phyloP scores from a whole-genome alignment of 805 yeast genomes.

The Teunomyces aglyptinius region DNA sequence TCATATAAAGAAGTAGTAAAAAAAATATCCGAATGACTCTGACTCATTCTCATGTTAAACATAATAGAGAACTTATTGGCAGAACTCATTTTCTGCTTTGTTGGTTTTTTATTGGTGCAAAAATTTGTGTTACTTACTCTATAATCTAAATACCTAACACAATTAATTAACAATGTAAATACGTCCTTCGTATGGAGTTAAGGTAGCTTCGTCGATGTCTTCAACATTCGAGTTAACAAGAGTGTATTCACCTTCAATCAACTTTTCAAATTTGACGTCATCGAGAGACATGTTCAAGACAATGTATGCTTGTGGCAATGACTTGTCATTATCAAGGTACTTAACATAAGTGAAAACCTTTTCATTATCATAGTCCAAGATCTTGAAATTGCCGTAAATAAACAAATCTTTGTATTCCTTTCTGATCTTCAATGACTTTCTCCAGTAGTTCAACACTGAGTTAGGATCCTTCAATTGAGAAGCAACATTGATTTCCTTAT shows the following conservation, averaged over 20 bases:
- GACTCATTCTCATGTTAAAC: too few species aligned
- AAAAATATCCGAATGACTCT: too few species aligned
- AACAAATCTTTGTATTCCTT: constrained; percentile 43
- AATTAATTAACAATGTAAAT: constrained; percentile 25
- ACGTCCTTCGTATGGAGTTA: constrained; percentile 48
- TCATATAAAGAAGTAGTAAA: too few species aligned
- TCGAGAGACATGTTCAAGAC: constrained; percentile 44
- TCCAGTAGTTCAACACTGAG: constrained; percentile 48
- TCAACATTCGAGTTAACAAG: constrained; percentile 33
- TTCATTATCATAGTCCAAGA: constrained; percentile 43
- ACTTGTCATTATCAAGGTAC: constrained; percentile 22
- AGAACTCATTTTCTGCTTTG: too few species aligned
- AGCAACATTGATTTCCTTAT: constrained; percentile 47
- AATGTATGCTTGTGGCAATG: constrained; percentile 25
- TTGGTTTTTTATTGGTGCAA: background rate
- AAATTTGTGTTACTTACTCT: background rate
- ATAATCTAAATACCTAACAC: background rate
- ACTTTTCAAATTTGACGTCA: constrained; percentile 25
- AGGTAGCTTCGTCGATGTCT: constrained; percentile 18
- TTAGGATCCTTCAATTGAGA: constrained; percentile 44
- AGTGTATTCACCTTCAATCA: constrained; percentile 25
- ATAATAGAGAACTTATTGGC: too few species aligned
- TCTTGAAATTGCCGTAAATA: constrained; percentile 46
- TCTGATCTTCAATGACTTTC: constrained; percentile 41
- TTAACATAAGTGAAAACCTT: constrained; percentile 44